Conservation (phyloP, 345 rosid genomes). For the Lenwebbia sp. region DNA sequence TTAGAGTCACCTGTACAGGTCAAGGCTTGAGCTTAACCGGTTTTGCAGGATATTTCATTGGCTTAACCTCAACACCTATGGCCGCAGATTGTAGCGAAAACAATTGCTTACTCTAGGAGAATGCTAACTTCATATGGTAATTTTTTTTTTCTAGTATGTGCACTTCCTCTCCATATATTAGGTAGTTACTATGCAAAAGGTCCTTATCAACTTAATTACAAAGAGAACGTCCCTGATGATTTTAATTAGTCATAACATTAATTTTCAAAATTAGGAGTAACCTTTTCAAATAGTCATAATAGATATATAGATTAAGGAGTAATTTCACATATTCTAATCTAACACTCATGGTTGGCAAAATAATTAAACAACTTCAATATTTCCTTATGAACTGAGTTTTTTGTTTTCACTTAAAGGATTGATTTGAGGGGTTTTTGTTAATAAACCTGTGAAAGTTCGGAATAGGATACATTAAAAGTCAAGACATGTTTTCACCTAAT, state of each 20-base stretch:
- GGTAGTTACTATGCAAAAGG: too few relatives aligned
- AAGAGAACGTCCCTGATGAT: not conserved
- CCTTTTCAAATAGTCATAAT: too few relatives aligned
- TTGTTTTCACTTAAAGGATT: not conserved
- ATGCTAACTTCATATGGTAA: too few relatives aligned
- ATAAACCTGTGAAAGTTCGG: not conserved
- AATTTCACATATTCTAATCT: not conserved
- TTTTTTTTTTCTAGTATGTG: too few relatives aligned
- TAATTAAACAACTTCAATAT: too few relatives aligned
- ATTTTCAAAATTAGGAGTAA: too few relatives aligned
- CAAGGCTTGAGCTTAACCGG: not conserved
- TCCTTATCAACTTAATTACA: not conserved
- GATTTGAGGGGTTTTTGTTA: not conserved
- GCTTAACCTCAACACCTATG: too few relatives aligned
- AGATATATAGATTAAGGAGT: not conserved
- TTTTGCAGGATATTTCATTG: too few relatives aligned
- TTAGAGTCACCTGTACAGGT: too few relatives aligned
- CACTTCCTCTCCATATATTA: accelerated
- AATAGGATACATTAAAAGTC: not conserved
- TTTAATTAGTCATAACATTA: too few relatives aligned
- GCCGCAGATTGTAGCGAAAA: too few relatives aligned
- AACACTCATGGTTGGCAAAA: not conserved
- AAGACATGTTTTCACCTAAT: not conserved
- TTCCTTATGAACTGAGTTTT: not conserved
- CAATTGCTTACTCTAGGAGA: too few relatives aligned